phyloP scores from a whole-genome alignment of 495 filamentous ascomycete genomes.

The Podospora comata region DNA sequence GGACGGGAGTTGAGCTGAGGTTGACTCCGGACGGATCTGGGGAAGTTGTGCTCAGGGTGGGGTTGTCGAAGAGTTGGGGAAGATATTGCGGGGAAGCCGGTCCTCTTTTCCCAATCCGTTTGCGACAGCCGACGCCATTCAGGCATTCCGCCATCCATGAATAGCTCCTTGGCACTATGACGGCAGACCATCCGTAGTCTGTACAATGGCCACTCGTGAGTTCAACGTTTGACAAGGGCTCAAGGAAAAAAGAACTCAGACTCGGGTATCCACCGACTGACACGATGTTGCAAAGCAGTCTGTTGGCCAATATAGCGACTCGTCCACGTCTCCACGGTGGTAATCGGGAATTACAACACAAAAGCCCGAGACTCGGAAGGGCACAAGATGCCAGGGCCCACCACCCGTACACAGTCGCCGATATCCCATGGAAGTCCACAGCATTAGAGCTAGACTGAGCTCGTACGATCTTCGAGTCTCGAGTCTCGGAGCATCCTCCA shows the following conservation, averaged over 20 bases:
- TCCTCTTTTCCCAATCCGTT: neutral
- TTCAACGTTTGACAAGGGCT: neutral
- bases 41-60: slow-evolving; percentile 6
- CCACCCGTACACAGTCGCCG: neutral
- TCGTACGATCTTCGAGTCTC: neutral
- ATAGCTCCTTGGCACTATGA: neutral
- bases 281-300: neutral
- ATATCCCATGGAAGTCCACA: neutral
- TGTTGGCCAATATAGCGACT: neutral
- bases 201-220: neutral
- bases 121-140: slow-evolving; percentile 3
- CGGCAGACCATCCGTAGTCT: neutral
- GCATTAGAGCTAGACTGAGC: neutral
- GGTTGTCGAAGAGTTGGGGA: slow-evolving; percentile 3
- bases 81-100: slow-evolving; percentile 11
- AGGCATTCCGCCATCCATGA: neutral
- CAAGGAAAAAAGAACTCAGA: neutral
- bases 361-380: neutral
- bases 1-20: neutral
- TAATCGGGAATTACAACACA: neutral
- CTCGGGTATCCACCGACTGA: too few relatives aligned
- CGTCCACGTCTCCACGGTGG: neutral
- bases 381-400: neutral
- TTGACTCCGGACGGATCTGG: neutral
- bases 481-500: neutral